Evolutionary conservation across 2,329 filamentous ascomycete genomes (phyloP).

Genomic region (Colletotrichum navitas): DNA sequence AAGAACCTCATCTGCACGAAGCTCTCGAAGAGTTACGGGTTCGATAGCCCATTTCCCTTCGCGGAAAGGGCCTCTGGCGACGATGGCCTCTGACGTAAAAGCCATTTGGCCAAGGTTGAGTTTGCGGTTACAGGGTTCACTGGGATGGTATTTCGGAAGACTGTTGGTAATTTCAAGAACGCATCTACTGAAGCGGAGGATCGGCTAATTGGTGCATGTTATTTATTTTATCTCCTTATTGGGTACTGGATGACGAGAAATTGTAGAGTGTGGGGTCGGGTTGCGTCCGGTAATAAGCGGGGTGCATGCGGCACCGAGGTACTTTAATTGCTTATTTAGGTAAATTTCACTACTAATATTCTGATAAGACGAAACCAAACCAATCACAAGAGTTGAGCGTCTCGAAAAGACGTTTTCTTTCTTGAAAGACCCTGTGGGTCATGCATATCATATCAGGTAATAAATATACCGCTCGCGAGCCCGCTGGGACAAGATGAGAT

Average conservation of each 20-base stretch:
- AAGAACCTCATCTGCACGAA: constrained; percentile 58
- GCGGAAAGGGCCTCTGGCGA: constrained; percentile 50
- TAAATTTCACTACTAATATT: background rate
- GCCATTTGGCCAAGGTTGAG: constrained; percentile 37
- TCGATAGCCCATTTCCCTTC: constrained; percentile 51
- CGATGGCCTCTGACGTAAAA: constrained; percentile 48
- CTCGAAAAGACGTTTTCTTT: background rate
- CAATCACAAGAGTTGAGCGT: background rate
- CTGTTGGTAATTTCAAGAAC: background rate
- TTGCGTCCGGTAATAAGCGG: background rate
- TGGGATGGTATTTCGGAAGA: background rate
- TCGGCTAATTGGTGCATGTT: background rate
- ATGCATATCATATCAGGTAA: background rate
- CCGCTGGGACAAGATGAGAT: too few species aligned
- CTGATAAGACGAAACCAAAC: background rate
- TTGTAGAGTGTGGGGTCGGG: constrained; percentile 1
- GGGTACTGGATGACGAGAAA: constrained; percentile 4
- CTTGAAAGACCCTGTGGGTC: background rate
- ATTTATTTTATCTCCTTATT: background rate
- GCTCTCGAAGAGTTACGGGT: constrained; percentile 47
- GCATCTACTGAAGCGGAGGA: background rate
- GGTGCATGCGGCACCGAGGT: background rate
- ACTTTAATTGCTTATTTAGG: constrained; percentile 4
- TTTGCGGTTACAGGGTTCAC: background rate
- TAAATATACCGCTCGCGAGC: too few species aligned